Percentiles rank a stretch among this genome's conserved stretches.
Evolutionary conservation across 2,329 filamentous ascomycete genomes (phyloP).

Genomic region (Scedosporium aurantiacum): DNA sequence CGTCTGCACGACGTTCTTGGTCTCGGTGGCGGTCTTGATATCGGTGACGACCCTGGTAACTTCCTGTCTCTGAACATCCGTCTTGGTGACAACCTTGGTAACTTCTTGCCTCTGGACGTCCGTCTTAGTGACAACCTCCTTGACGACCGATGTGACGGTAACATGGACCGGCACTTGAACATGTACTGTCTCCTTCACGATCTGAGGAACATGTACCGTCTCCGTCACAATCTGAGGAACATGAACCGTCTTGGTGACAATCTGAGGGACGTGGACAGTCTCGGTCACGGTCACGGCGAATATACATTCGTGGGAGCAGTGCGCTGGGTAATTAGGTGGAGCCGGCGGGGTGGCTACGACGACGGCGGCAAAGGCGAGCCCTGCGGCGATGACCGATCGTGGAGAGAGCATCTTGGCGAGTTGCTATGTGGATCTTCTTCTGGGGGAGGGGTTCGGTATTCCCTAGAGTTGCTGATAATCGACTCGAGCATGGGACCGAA

Average conservation of each 20-base stretch:
- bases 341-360: not conserved
- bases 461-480: not conserved
- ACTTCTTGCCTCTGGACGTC: not conserved
- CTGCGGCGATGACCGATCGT: not conserved
- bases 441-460: not conserved
- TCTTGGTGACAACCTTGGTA: not conserved
- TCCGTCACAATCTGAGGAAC: not conserved
- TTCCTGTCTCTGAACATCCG: not conserved
- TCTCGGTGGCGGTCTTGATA: not conserved
- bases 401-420: not conserved
- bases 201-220: conserved; percentile 1
- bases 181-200: conserved; percentile 2
- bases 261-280: not conserved
- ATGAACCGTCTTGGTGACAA: conserved; percentile 2
- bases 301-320: conserved; percentile 2
- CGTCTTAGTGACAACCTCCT: not conserved
- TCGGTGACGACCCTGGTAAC: not conserved
- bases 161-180: conserved; percentile 4
- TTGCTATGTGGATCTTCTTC: not conserved
- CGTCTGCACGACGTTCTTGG: conserved; percentile 1
- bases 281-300: not conserved
- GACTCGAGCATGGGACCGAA: not conserved
- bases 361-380: conserved; percentile 2
- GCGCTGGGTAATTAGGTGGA: not conserved
- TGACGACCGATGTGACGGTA: conserved; percentile 1